A percentile compares a stretch with the other conserved stretches of the same genome.
phyloP scores from a whole-genome alignment of 257 asterid genomes.

The Solanum acaule region DNA sequence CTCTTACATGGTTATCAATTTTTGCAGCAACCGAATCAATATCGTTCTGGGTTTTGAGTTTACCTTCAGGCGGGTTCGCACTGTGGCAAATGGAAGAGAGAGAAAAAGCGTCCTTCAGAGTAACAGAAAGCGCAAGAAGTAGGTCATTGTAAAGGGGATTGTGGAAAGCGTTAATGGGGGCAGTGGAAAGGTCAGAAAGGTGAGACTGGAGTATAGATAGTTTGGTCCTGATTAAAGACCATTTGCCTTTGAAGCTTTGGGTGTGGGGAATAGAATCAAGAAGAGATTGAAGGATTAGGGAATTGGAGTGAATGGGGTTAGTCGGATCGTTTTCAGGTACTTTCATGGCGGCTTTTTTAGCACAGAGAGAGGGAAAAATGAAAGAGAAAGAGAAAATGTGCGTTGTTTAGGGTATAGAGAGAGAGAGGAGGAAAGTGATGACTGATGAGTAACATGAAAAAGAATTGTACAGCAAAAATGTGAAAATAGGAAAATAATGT shows the following conservation, averaged over 20 bases:
- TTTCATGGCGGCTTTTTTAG: conserved; percentile 38
- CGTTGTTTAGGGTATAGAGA: not conserved
- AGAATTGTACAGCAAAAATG: not conserved
- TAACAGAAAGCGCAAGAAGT: conserved; percentile 38
- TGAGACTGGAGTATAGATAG: conserved; percentile 43
- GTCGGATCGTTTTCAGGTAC: conserved; percentile 17
- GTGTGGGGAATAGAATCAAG: conserved; percentile 32
- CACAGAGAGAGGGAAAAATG: not conserved
- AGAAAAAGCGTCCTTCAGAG: conserved; percentile 37
- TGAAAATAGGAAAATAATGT: not conserved
- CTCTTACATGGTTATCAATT: conserved; percentile 56
- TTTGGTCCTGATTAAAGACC: conserved; percentile 51
- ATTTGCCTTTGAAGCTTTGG: conserved; percentile 64
- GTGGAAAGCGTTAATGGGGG: not conserved
- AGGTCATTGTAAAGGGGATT: conserved; percentile 48
- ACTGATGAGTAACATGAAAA: not conserved
- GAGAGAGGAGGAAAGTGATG: not conserved
- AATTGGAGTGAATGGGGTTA: not conserved
- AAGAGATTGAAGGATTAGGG: conserved; percentile 35
- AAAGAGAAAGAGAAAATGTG: not conserved
- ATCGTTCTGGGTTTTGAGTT: conserved; percentile 77
- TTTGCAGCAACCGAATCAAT: conserved; percentile 52
- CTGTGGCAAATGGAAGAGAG: conserved; percentile 46
- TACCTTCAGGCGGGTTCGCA: conserved; percentile 39
- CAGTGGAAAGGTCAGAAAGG: conserved; percentile 33